Conservation (phyloP, 2,329 filamentous ascomycete genomes). For the Emericellopsis cladophorae region DNA sequence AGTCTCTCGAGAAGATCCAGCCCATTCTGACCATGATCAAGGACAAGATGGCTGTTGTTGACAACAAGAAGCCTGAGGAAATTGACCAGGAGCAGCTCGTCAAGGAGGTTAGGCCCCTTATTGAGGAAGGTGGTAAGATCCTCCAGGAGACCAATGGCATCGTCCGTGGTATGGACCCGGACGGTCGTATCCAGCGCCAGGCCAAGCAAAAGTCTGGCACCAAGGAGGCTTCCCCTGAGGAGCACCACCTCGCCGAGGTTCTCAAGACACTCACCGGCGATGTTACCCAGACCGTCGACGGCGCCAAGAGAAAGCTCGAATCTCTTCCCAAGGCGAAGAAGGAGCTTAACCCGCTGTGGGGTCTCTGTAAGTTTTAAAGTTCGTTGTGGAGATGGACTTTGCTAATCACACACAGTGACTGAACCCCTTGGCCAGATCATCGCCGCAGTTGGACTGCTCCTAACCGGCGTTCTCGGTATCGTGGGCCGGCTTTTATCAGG, state of each 20-base stretch:
- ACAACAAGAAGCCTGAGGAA: slow-evolving; percentile 72
- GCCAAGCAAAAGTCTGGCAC: slow-evolving; percentile 71
- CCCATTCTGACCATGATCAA: slow-evolving; percentile 81
- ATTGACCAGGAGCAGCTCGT: slow-evolving; percentile 85
- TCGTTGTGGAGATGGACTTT: too few relatives aligned
- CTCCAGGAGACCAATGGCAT: slow-evolving; percentile 77
- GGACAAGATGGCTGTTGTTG: slow-evolving; percentile 69
- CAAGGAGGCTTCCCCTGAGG: slow-evolving; percentile 55
- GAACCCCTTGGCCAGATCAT: slow-evolving; percentile 91
- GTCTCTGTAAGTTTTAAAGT: slow-evolving; percentile 23
- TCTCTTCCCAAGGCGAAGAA: slow-evolving; percentile 94
- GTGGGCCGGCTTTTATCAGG: too few relatives aligned
- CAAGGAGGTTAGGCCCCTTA: slow-evolving; percentile 72
- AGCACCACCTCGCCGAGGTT: slow-evolving; percentile 71
- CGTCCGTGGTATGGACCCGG: slow-evolving; percentile 79
- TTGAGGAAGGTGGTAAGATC: slow-evolving; percentile 75
- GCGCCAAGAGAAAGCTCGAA: slow-evolving; percentile 76
- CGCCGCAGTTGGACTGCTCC: slow-evolving; percentile 71
- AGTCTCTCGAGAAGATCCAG: slow-evolving; percentile 72
- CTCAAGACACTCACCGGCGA: slow-evolving; percentile 77
- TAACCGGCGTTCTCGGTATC: slow-evolving; percentile 72
- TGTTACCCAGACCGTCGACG: slow-evolving; percentile 74
- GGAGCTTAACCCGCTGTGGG: slow-evolving; percentile 85
- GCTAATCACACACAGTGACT: slow-evolving; percentile 28
- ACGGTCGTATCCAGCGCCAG: slow-evolving; percentile 71